Evolutionary conservation across 2,329 filamentous ascomycete species (phyloP).

Genomic region (Ophiocordyceps camponoti-rufipedis): DNA sequence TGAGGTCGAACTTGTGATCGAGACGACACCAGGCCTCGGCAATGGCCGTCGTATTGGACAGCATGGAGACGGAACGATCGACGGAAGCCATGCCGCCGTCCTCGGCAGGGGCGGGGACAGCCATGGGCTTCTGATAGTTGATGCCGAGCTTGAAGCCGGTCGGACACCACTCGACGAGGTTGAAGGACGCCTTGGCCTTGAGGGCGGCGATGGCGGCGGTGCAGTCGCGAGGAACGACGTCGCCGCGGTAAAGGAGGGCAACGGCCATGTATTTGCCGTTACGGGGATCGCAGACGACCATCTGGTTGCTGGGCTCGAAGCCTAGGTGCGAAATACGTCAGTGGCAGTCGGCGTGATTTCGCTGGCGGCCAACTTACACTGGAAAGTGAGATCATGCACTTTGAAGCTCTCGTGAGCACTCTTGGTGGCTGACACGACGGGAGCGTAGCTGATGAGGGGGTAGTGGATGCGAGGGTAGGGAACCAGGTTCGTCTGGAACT

Average conservation of each 20-base stretch:
- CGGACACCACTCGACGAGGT: conserved; percentile 59
- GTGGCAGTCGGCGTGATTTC: conserved; percentile 3
- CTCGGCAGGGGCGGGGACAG: conserved; percentile 31
- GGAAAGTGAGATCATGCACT: conserved; percentile 58
- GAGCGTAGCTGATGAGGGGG: conserved; percentile 54
- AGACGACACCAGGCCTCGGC: conserved; percentile 56
- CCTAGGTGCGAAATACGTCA: conserved; percentile 22
- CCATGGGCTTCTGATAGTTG: conserved; percentile 52
- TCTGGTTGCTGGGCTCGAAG: conserved; percentile 65
- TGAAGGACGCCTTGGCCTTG: conserved; percentile 56
- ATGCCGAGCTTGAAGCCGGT: conserved; percentile 62
- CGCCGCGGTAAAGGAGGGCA: conserved; percentile 52
- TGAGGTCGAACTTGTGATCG: conserved; percentile 60
- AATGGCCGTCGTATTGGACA: conserved; percentile 60
- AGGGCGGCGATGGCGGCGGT: conserved; percentile 45
- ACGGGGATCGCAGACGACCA: conserved; percentile 57
- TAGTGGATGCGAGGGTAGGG: conserved; percentile 60
- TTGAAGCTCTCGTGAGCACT: conserved; percentile 79
- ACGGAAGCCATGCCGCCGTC: conserved; percentile 43
- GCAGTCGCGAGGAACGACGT: conserved; percentile 54
- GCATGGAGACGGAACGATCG: conserved; percentile 48
- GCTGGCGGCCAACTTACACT: conserved; percentile 36
- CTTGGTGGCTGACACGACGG: conserved; percentile 54
- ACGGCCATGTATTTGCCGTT: conserved; percentile 66
- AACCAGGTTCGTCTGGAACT: conserved; percentile 63